Conservation (phyloP, 2,329 filamentous ascomycete genomes). For the Cryphonectria carpinicola region DNA sequence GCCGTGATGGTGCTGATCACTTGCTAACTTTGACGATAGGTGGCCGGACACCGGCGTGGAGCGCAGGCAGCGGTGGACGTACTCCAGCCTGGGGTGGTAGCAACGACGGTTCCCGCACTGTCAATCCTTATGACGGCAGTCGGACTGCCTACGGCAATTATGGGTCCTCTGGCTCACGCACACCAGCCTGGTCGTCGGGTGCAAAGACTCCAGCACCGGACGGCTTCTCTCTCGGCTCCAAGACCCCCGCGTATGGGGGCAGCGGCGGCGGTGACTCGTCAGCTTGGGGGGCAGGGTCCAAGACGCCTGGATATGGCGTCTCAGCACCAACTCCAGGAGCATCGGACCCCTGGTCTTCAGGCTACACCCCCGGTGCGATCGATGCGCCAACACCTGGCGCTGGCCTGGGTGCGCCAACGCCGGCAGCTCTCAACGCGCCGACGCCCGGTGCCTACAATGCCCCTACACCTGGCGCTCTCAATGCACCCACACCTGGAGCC, state of each 20-base stretch:
- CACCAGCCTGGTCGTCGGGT: conserved; percentile 78
- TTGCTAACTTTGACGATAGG: conserved; percentile 51
- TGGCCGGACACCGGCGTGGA: conserved; percentile 66
- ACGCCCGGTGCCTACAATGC: conserved; percentile 72
- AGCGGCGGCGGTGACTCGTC: conserved; percentile 50
- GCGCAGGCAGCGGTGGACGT: conserved; percentile 59
- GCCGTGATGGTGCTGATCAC: neutral
- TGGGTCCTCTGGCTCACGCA: conserved; percentile 62
- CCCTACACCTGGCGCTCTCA: conserved; percentile 62
- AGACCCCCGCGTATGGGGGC: conserved; percentile 64
- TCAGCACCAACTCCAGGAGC: conserved; percentile 63
- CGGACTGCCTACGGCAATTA: conserved; percentile 67
- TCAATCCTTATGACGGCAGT: conserved; percentile 73
- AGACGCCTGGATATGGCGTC: conserved; percentile 75
- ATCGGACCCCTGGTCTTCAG: conserved; percentile 60
- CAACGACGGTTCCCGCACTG: conserved; percentile 64
- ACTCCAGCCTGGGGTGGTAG: conserved; percentile 70
- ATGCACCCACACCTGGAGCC: conserved; percentile 71
- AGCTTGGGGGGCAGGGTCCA: conserved; percentile 69
- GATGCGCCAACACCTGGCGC: conserved; percentile 72
- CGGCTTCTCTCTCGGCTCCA: conserved; percentile 69
- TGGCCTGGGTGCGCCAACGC: conserved; percentile 62
- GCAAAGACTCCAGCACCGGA: conserved; percentile 71
- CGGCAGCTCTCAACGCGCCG: conserved; percentile 64
- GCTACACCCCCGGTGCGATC: conserved; percentile 58